Evolutionary conservation across 2,329 filamentous ascomycete genomes (phyloP), one percentile per base, ranked within the genome.

Genomic region (Penicillium concentricum): DNA sequence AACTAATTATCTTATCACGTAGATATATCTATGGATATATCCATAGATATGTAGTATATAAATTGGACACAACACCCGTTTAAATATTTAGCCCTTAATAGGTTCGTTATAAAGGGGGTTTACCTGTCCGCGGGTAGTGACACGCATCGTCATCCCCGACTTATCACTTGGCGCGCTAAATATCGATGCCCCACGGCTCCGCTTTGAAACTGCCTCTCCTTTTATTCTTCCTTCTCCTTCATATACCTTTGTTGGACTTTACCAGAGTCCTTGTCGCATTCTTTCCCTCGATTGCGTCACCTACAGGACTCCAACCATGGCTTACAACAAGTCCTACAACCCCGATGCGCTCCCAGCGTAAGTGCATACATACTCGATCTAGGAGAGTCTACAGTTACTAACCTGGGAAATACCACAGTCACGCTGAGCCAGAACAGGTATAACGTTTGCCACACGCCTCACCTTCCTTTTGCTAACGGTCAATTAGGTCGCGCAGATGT

Each of bases 331-430:
- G 74, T 85, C 88, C 54, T 94, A 92, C 80, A 96, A 99, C 75
- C 92, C 92, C 34, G 93, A 99, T 80, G 90, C 92, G 72, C 86
- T 99, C 62, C 93, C 93, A 72, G 91, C 91, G 89, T 94, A 82
- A 79, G 88, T 78, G 2, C 24, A 30, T 32, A 26, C 24, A 26
- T 26, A 26, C 24, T 26, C 54, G 13, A 48, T 37, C 7, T 15
- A 48, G 5, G 15, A 35, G 37, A 37, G 24, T 34, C 54, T 39
- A n/a, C 45, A 50, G 52, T 61, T 47, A 58, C 61, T 67, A 52
- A 64, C 59, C 52, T 24, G 9, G 26, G 32, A 20, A 47, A 55
- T 63, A 26, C 18, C 32, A 63, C 68, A 89, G 86, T 68, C 89
- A 91, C 72, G 88, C 88, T 59, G 88, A 92, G 76, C 89, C 89